Evolutionary conservation across 495 filamentous ascomycete genomes (phyloP), one percentile per base, ranked within the genome.

Genomic region (Aspergillus nanangensis): DNA sequence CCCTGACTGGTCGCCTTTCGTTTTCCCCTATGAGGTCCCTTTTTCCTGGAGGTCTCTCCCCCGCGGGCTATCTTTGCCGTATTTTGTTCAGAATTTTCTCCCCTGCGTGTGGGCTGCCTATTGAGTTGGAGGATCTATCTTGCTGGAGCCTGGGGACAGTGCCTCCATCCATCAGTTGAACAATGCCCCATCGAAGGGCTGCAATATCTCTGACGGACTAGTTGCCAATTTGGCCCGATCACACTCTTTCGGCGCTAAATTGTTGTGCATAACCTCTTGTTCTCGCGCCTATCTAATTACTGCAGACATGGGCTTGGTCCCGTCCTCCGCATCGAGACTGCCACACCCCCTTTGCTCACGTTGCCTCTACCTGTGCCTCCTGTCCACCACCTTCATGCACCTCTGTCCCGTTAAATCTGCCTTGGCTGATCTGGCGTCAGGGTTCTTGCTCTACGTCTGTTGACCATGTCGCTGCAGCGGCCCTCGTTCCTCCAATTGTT

Each of bases 381-480:
- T 44, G 47, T 48, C 59, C 56, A 58, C 55, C 48, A 50, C 60
- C 52, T 56, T 55, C 49, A 55, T 60, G 58, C 51, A 51, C 45
- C 34, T 50, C 49, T 47, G 44, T 41, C 18, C 41, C 47, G 15
- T 35, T 42, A 56, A 69, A 50, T 69, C 67, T 67, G 67, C 67
- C 67, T 71, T 62, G 63, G 44, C 62, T 49, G 41, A 47, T 38
- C 44, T 55, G 64, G 65, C 55, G 56, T 65, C 50, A 60, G 55
- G 46, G 38, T 34, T 31, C 51, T 34, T 39, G 52, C 44, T 57
- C 48, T 55, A 55, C 61, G 55, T 44, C 44, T 41, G 35, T 45
- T 45, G 33, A 45, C 53, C 47, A 48, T 58, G 42, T 53, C 48
- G 38, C 57, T 61, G 51, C 56, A 43, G 55, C 50, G 43, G 55